Evolutionary conservation across 345 rosid genomes (phyloP).

Genomic region (Anastatica hierochuntica): DNA sequence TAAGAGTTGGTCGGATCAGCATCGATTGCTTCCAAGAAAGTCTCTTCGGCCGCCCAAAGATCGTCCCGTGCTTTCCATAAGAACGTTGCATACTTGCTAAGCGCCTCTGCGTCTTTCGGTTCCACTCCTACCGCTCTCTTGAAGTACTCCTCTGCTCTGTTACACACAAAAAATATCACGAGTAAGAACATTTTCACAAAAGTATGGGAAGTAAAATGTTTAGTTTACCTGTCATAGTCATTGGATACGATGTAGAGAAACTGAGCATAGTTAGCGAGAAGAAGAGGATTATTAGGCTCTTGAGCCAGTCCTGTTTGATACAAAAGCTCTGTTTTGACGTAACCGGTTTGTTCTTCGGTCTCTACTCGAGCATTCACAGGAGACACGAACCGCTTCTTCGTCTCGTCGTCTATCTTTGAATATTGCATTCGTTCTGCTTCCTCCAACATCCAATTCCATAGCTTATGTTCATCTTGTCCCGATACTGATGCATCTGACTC

Average conservation of each 20-base stretch:
- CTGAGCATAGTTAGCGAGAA: conserved; percentile 49
- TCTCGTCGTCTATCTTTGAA: conserved; percentile 33
- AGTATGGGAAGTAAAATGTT: not conserved
- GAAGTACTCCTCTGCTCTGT: conserved; percentile 83
- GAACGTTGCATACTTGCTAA: conserved; percentile 73
- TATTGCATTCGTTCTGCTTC: conserved; percentile 58
- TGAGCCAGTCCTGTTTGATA: too few relatives aligned
- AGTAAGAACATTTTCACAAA: too few relatives aligned
- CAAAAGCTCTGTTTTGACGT: too few relatives aligned
- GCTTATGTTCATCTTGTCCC: conserved; percentile 43
- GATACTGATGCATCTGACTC: conserved; percentile 40
- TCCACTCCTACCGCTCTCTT: conserved; percentile 55
- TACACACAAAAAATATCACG: conserved; percentile 2
- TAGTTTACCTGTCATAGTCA: conserved; percentile 84
- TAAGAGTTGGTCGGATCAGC: conserved; percentile 63
- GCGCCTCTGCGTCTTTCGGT: conserved; percentile 68
- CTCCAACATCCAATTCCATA: conserved; percentile 69
- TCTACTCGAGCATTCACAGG: conserved; percentile 9
- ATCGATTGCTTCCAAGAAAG: conserved; percentile 71
- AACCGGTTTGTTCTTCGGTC: too few relatives aligned
- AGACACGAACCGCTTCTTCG: conserved; percentile 49
- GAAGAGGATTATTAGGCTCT: too few relatives aligned
- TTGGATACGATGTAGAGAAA: conserved; percentile 73
- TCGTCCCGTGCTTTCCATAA: conserved; percentile 70
- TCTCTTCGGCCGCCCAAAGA: conserved; percentile 95